These are phyloP conservation scores for Leccinum subrobustum DNA, from an alignment of 1,284 basidiomycete genomes.

Conservation along the genomic window DNA sequence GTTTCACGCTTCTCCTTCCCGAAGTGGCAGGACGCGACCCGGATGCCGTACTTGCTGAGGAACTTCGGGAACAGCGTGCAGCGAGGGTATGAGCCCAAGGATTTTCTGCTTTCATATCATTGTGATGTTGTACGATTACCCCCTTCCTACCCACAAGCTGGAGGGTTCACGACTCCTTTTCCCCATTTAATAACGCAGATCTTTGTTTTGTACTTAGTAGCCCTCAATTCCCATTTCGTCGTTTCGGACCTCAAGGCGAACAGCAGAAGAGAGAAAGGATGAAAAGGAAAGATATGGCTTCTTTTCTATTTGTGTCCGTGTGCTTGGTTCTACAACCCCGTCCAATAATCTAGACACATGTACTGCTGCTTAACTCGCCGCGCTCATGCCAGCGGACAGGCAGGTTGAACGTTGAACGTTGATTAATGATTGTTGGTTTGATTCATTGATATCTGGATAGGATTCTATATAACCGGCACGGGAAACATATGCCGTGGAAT, in stretches of 20 bases:
- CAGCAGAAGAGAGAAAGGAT: not conserved
- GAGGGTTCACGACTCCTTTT: not conserved
- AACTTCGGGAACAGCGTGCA: conserved; percentile 40
- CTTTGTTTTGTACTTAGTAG: not conserved
- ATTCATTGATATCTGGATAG: not conserved
- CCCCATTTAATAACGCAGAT: not conserved
- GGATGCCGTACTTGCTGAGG: conserved; percentile 59
- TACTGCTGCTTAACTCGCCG: not conserved
- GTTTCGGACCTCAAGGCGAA: not conserved
- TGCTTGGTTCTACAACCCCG: not conserved
- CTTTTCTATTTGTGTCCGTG: not conserved
- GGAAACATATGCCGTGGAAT: not conserved
- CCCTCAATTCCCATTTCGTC: not conserved
- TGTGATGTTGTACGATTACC: not conserved
- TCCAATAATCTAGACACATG: not conserved
- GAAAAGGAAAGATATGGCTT: not conserved
- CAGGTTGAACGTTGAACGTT: not conserved
- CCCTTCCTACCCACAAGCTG: not conserved
- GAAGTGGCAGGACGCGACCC: conserved; percentile 78
- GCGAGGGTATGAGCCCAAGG: not conserved
- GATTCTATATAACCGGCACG: not conserved
- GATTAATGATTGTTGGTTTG: not conserved
- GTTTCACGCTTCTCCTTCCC: conserved; percentile 71
- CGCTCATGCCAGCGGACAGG: not conserved
- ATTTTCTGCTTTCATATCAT: not conserved